Percentiles rank a stretch among this genome's conserved stretches.
phyloP scores from a whole-genome alignment of 805 yeast species.

The Pachysolen tannophilus region DNA sequence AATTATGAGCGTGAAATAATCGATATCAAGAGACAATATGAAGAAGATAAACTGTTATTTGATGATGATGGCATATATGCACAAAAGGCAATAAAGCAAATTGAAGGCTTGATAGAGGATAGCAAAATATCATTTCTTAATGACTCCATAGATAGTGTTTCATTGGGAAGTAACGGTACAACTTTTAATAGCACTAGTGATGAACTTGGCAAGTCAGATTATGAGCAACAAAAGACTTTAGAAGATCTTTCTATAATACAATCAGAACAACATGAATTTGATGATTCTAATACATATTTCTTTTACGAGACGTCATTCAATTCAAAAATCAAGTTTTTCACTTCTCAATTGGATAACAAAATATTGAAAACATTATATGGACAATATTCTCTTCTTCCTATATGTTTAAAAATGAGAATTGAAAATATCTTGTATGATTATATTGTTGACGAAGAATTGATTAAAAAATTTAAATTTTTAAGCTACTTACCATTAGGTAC shows the following conservation, averaged over 20 bases:
- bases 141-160: neutral
- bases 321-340: conserved; percentile 54
- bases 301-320: conserved; percentile 76
- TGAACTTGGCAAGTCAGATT: conserved; percentile 3
- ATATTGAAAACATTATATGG: conserved; percentile 58
- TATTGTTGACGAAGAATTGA: conserved; percentile 49
- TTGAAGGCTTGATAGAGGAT: conserved; percentile 35
- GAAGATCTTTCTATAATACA: conserved; percentile 7
- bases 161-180: neutral
- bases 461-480: conserved; percentile 61
- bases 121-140: conserved; percentile 26
- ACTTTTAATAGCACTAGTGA: neutral
- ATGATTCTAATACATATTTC: conserved; percentile 44
- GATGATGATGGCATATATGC: conserved; percentile 51
- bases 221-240: neutral
- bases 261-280: conserved; percentile 13
- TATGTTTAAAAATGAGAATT: conserved; percentile 48
- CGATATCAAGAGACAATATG: conserved; percentile 39
- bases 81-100: conserved; percentile 45
- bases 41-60: conserved; percentile 52
- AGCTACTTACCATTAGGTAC: conserved; percentile 83
- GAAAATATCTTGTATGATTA: conserved; percentile 67
- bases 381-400: conserved; percentile 59
- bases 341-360: conserved; percentile 75
- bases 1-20: conserved; percentile 55